Base-by-base conservation (phyloP, 441 rosid genomes). In the Arabidopsis hybrid region DNA sequence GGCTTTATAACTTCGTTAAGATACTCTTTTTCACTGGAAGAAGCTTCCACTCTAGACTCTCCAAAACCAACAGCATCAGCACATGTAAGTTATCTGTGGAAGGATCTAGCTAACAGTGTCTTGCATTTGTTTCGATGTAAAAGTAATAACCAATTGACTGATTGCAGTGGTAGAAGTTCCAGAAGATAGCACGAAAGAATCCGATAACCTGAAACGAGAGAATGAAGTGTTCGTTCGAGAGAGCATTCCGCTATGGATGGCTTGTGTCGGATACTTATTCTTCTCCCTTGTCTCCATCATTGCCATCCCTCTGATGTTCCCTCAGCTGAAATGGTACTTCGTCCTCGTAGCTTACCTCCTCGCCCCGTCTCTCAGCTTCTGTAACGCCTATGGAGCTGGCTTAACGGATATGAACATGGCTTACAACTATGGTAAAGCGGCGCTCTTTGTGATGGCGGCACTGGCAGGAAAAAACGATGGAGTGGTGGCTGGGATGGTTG, bases 391-490 rank as follows among this genome's bases (percentile, higher is more conserved):
- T 14, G 98, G 99, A 1, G 96, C 99, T 3, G 99, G 99, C 7
- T 84, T 92, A 36, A 92, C 98, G 1, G 98, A 92, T 83, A 91
- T 92, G 93, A 95, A 88, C 83, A 91, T 95, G 98, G 96, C 96
- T 57, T 92, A 89, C 72, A 95, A 91, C 67, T 95, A 95, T 7
- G 99, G 98, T 45, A 95, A 95, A 81, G 95, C 92, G 0, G 97
- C 95, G 0, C 93, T 95, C 53, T 91, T 95, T 38, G 77, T 91
- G 55, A 85, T 95, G 4, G 93, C 99, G 0, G 87, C 98, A 4
- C 39, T 95, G 46, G 81, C 91, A 0, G 91, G 96, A 2, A 79
- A 85, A 53, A 65, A 84, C 5, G 77, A 85, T 0, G 98, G 97
- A 0, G 97, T 95, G 4, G 92, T 86, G 18, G 97, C 97, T 0